phyloP scores from a whole-genome alignment of 2,329 filamentous ascomycete species.

The Penicillium sp. region DNA sequence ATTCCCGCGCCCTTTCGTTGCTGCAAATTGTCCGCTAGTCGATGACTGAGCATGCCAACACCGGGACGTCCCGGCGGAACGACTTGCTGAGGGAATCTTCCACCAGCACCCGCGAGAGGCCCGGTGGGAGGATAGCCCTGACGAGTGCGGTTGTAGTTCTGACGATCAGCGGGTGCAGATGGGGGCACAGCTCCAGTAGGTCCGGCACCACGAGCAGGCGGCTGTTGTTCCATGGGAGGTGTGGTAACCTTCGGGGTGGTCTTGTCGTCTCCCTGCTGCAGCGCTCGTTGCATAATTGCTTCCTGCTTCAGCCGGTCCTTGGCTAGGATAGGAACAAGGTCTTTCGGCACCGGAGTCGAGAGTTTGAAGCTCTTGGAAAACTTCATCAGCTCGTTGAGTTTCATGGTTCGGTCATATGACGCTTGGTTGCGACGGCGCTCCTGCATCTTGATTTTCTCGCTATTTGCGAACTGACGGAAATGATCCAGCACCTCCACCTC shows the following conservation, averaged over 20 bases:
- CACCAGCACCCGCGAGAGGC: slow-evolving; percentile 44
- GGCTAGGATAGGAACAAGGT: slow-evolving; percentile 90
- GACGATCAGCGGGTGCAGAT: slow-evolving; percentile 47
- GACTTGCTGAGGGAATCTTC: slow-evolving; percentile 45
- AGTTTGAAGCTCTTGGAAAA: slow-evolving; percentile 95
- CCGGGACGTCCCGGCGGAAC: slow-evolving; percentile 44
- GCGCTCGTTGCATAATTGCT: slow-evolving; percentile 85
- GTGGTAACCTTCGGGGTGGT: slow-evolving; percentile 46
- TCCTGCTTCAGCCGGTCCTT: slow-evolving; percentile 96
- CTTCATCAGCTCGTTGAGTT: slow-evolving; percentile 90
- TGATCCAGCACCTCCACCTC: slow-evolving; percentile 62
- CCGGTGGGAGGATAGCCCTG: slow-evolving; percentile 49
- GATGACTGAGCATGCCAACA: slow-evolving; percentile 51
- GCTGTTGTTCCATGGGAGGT: slow-evolving; percentile 54
- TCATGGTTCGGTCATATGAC: slow-evolving; percentile 79
- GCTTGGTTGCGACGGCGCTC: slow-evolving; percentile 57
- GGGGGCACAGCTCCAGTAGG: slow-evolving; percentile 44
- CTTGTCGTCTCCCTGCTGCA: slow-evolving; percentile 67
- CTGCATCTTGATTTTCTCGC: slow-evolving; percentile 60
- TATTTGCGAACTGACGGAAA: slow-evolving; percentile 64
- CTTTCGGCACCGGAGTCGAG: slow-evolving; percentile 83
- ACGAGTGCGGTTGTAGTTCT: slow-evolving; percentile 49
- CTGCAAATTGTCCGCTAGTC: slow-evolving; percentile 53
- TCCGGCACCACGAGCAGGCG: slow-evolving; percentile 45
- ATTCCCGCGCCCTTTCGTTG: slow-evolving; percentile 49